Conservation (phyloP, 352 stramenopile genomes). For the Pythium coloratum region DNA sequence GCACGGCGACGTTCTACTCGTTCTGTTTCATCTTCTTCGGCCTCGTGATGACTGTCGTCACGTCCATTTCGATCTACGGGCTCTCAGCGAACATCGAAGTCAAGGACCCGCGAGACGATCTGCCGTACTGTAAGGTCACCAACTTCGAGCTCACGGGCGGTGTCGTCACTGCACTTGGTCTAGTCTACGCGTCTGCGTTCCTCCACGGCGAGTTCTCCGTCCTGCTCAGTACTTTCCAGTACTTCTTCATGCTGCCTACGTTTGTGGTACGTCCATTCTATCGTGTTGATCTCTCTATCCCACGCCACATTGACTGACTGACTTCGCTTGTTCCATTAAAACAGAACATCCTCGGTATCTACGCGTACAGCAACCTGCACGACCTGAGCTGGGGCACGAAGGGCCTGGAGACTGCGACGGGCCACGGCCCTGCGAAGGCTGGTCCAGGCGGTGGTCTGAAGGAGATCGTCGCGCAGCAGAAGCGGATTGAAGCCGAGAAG, state of each 20-base stretch:
- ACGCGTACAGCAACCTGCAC: constrained; percentile 44
- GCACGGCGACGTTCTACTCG: constrained; percentile 46
- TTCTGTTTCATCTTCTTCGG: constrained; percentile 47
- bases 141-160: constrained; percentile 33
- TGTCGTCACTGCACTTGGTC: constrained; percentile 24
- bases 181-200: constrained; percentile 36
- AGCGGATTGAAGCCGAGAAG: constrained; percentile 39
- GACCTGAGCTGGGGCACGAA: constrained; percentile 41
- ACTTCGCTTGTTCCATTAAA: neutral
- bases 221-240: constrained; percentile 38
- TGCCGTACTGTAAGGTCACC: constrained; percentile 33
- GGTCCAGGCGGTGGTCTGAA: constrained; percentile 35
- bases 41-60: constrained; percentile 48
- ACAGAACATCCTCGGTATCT: constrained; percentile 40
- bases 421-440: constrained; percentile 27
- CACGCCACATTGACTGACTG: neutral
- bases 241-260: constrained; percentile 48
- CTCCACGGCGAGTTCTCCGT: constrained; percentile 42
- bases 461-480: constrained; percentile 53
- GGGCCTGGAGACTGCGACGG: constrained; percentile 30
- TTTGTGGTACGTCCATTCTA: constrained; percentile 30
- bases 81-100: constrained; percentile 31
- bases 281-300: too few species aligned
- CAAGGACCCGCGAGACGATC: constrained; percentile 32
- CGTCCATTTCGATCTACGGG: constrained; percentile 45